phyloP scores from a whole-genome alignment of 805 yeast genomes.

The Candida adriatica region DNA sequence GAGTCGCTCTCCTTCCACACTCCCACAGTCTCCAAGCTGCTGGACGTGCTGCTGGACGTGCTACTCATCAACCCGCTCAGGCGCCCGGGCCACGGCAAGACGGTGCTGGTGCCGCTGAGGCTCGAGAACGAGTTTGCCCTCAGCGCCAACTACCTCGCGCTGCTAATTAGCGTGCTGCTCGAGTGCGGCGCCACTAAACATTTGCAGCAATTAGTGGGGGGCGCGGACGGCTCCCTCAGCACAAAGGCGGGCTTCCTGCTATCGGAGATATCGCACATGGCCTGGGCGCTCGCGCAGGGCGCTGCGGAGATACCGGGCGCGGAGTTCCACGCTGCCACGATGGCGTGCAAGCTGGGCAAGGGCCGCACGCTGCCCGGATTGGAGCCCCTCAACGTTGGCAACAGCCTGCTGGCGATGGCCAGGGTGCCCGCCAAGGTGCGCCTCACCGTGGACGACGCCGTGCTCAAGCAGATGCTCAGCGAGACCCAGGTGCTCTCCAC shows the following conservation, averaged over 20 bases:
- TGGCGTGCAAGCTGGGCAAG: conserved; percentile 32
- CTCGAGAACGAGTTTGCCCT: conserved; percentile 37
- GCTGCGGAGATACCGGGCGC: conserved; percentile 30
- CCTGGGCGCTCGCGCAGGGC: conserved; percentile 48
- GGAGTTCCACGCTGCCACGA: conserved; percentile 41
- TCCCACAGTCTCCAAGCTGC: conserved; percentile 50
- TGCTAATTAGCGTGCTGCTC: conserved; percentile 49
- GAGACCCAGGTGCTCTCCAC: conserved; percentile 70
- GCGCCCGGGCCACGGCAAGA: conserved; percentile 10
- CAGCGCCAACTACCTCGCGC: conserved; percentile 59
- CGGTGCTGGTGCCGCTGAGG: conserved; percentile 22
- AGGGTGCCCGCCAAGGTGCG: conserved; percentile 11
- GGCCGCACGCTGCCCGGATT: conserved; percentile 32
- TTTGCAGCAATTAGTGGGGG: conserved; percentile 35
- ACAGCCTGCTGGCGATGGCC: conserved; percentile 21
- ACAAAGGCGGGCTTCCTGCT: conserved; percentile 59
- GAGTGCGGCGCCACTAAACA: conserved; percentile 44
- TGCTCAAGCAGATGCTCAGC: conserved; percentile 56
- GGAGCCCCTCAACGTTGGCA: conserved; percentile 17
- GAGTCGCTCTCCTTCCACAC: conserved; percentile 56
- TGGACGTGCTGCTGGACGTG: conserved; percentile 67
- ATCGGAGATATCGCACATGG: conserved; percentile 52
- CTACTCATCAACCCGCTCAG: conserved; percentile 48
- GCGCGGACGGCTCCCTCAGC: conserved; percentile 38
- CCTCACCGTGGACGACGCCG: conserved; percentile 44